Percentiles rank a stretch among this genome's conserved stretches.
Evolutionary conservation across 2,329 filamentous ascomycete genomes (phyloP).

Genomic region (Bipolaris cookei): DNA sequence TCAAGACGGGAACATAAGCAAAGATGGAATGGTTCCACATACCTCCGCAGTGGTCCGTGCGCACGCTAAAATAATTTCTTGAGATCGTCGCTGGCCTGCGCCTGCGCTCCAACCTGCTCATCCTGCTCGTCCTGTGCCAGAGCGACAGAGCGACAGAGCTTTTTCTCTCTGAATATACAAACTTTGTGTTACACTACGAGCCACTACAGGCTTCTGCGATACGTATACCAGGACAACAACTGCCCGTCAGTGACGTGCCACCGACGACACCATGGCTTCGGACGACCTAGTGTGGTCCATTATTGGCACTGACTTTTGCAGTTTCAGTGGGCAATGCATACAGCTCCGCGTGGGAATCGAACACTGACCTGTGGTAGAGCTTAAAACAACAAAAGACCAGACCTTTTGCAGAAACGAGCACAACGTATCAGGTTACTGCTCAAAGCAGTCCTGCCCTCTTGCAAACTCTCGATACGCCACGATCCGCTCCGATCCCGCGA

Average conservation of each 20-base stretch:
- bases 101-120: constrained; percentile 7
- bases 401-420: constrained; percentile 91
- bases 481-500: constrained; percentile 79
- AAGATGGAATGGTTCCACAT: background rate
- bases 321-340: constrained; percentile 63
- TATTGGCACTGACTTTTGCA: constrained; percentile 94
- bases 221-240: background rate
- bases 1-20: background rate
- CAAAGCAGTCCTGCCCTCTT: constrained; percentile 76
- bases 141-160: background rate
- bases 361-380: constrained; percentile 51
- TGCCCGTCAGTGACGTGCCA: constrained; percentile 9
- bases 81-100: constrained; percentile 10
- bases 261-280: constrained; percentile 34
- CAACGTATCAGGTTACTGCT: constrained; percentile 59
- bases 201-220: background rate
- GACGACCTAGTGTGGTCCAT: constrained; percentile 94
- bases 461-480: constrained; percentile 94
- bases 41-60: constrained; percentile 16
- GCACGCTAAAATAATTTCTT: constrained; percentile 20
- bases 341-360: background rate
- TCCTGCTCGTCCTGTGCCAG: constrained; percentile 3
- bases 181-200: background rate
- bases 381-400: constrained; percentile 71
- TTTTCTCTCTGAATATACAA: background rate